Percentiles rank a stretch among this genome's conserved stretches.
phyloP scores from a whole-genome alignment of 768 basidiomycete species.

The Lactarius akahatsu region DNA sequence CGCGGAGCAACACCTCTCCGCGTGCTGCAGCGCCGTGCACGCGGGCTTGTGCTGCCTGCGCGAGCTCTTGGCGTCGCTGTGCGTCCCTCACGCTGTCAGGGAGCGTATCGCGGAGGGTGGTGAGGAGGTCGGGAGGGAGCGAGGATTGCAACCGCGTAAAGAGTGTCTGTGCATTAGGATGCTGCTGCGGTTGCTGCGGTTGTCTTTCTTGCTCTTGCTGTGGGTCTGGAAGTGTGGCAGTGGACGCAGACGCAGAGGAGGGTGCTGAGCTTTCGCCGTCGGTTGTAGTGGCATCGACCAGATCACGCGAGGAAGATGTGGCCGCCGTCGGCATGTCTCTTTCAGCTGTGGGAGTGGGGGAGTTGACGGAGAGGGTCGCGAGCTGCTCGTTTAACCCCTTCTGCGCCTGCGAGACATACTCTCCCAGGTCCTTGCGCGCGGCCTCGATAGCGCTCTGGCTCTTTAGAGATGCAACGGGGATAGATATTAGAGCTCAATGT shows the following conservation, averaged over 20 bases:
- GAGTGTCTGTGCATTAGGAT: slow-evolving; percentile 43
- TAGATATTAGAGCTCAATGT: background rate
- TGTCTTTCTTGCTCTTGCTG: background rate
- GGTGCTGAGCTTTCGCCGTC: slow-evolving; percentile 33
- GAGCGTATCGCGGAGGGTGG: slow-evolving; percentile 63
- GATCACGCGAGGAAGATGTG: slow-evolving; percentile 33
- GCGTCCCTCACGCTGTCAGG: slow-evolving; percentile 54
- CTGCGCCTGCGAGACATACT: slow-evolving; percentile 78
- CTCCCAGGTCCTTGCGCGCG: slow-evolving; percentile 70
- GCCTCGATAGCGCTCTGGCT: slow-evolving; percentile 66
- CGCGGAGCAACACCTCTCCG: slow-evolving; percentile 58
- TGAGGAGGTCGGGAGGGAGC: slow-evolving; percentile 71
- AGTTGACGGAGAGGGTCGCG: slow-evolving; percentile 31
- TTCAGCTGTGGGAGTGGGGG: background rate
- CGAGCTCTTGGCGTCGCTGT: slow-evolving; percentile 58
- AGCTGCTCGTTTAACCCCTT: slow-evolving; percentile 67
- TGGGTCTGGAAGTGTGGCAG: slow-evolving; percentile 15
- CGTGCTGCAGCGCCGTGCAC: slow-evolving; percentile 49
- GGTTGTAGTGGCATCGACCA: slow-evolving; percentile 13
- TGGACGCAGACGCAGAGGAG: slow-evolving; percentile 27
- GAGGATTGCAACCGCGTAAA: slow-evolving; percentile 72
- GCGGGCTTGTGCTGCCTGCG: slow-evolving; percentile 64
- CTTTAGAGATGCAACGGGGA: slow-evolving; percentile 37
- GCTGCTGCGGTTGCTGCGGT: background rate
- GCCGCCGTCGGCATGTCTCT: slow-evolving; percentile 30